Percentiles rank a stretch among this genome's conserved stretches.
Evolutionary conservation across 129 eudicot species (phyloP).

Genomic region (Flaveria linearis): DNA sequence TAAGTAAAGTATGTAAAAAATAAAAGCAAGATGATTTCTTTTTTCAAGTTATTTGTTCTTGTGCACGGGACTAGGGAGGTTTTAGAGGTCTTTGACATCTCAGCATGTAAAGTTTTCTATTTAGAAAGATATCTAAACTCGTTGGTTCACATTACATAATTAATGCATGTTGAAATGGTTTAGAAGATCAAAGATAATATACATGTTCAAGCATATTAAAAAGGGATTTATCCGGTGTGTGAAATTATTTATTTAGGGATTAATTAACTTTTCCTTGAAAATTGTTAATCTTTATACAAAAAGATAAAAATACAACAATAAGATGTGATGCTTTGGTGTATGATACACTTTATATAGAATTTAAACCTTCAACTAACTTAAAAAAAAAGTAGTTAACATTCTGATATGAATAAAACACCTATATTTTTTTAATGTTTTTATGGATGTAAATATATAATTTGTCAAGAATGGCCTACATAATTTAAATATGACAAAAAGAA

Average conservation of each 20-base stretch:
- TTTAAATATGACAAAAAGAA: constrained; percentile 33
- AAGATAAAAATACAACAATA: no score
- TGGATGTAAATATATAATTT: neutral
- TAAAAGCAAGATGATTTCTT: neutral
- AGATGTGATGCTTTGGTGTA: neutral
- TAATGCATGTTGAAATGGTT: no score
- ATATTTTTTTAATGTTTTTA: neutral
- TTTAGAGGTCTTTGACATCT: no score
- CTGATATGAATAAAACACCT: neutral
- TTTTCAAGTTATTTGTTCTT: neutral
- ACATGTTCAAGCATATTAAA: no score
- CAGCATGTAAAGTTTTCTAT: neutral
- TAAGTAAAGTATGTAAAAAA: neutral
- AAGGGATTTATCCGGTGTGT: no score
- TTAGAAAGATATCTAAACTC: neutral
- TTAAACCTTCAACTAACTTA: neutral
- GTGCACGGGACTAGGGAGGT: neutral
- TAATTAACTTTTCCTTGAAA: no score
- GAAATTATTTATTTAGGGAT: no score
- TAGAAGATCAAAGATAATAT: no score
- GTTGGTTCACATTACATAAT: no score
- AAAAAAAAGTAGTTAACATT: neutral
- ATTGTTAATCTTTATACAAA: no score
- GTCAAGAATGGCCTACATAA: constrained; percentile 30
- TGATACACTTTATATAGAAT: neutral